Conservation (phyloP, 106 monocot species). For the Acorus gramineus region DNA sequence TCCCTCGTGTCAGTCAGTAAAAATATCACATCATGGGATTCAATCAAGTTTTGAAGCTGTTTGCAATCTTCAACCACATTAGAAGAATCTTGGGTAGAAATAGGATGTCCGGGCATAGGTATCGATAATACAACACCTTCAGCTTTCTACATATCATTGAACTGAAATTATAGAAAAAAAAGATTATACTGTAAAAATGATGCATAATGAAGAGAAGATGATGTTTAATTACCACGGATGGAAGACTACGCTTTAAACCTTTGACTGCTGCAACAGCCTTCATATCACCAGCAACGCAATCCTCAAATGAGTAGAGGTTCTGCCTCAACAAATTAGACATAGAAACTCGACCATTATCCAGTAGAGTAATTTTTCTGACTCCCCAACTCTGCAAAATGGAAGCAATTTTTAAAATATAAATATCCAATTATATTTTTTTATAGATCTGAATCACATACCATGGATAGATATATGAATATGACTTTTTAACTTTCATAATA, state of each 20-base stretch:
- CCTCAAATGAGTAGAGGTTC: slow-evolving; percentile 74
- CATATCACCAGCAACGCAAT: slow-evolving; percentile 76
- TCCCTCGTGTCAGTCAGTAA: slow-evolving; percentile 94
- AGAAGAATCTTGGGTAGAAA: slow-evolving; percentile 43
- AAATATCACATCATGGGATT: slow-evolving; percentile 83
- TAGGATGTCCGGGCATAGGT: slow-evolving; percentile 96
- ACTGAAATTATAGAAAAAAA: slow-evolving; percentile 6
- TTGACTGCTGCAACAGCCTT: slow-evolving; percentile 74
- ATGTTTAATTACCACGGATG: slow-evolving; percentile 47
- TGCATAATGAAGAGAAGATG: neutral
- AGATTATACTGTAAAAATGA: neutral
- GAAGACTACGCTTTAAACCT: slow-evolving; percentile 64
- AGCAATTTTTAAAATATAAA: neutral
- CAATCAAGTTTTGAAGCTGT: slow-evolving; percentile 46
- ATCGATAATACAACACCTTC: slow-evolving; percentile 70
- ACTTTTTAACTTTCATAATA: no score
- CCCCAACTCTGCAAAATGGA: slow-evolving; percentile 70
- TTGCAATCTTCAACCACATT: slow-evolving; percentile 66
- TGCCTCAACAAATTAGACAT: slow-evolving; percentile 94
- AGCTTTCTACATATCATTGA: slow-evolving; percentile 41
- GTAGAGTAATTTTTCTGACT: slow-evolving; percentile 80
- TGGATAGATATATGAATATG: no score
- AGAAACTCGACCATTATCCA: slow-evolving; percentile 72
- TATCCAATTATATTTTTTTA: no score
- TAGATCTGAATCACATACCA: no score